Percentiles rank a stretch among this genome's conserved stretches.
phyloP scores from a whole-genome alignment of 1,139 yeast species.

The Martiniozyma asiatica region DNA sequence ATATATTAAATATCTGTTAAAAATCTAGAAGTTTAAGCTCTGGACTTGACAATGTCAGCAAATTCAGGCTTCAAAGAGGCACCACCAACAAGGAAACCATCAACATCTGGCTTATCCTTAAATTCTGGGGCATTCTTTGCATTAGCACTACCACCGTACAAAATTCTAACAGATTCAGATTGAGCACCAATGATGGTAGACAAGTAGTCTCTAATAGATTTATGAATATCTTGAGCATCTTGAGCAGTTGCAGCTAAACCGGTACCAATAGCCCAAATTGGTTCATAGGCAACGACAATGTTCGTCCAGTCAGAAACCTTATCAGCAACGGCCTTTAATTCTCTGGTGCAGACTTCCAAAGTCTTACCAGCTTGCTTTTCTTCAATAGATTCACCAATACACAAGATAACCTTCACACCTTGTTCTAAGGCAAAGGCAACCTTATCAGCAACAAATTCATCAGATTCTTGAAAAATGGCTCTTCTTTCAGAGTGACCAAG shows the following conservation, averaged over 20 bases:
- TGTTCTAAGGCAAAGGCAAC: constrained; percentile 85
- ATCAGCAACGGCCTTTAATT: constrained; percentile 79
- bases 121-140: constrained; percentile 87
- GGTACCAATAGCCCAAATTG: constrained; percentile 99
- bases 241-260: constrained; percentile 98
- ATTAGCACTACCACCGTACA: constrained; percentile 98
- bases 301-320: constrained; percentile 82
- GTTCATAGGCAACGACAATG: constrained; percentile 96
- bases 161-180: constrained; percentile 75
- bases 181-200: constrained; percentile 67
- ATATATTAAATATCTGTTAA: no score
- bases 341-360: constrained; percentile 77
- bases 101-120: constrained; percentile 88
- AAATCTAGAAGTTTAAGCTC: no score
- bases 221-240: constrained; percentile 94
- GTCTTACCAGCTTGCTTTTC: constrained; percentile 88
- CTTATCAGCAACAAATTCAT: constrained; percentile 88
- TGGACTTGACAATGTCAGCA: constrained; percentile 86
- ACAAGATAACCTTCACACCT: constrained; percentile 82
- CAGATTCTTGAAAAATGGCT: constrained; percentile 80
- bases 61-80: constrained; percentile 98
- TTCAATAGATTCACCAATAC: constrained; percentile 95
- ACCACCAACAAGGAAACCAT: constrained; percentile 99
- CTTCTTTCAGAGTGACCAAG: constrained; percentile 99
- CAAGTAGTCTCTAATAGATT: constrained; percentile 75